Conservation (phyloP, 1,284 basidiomycete genomes). For the Peniophora sp. region DNA sequence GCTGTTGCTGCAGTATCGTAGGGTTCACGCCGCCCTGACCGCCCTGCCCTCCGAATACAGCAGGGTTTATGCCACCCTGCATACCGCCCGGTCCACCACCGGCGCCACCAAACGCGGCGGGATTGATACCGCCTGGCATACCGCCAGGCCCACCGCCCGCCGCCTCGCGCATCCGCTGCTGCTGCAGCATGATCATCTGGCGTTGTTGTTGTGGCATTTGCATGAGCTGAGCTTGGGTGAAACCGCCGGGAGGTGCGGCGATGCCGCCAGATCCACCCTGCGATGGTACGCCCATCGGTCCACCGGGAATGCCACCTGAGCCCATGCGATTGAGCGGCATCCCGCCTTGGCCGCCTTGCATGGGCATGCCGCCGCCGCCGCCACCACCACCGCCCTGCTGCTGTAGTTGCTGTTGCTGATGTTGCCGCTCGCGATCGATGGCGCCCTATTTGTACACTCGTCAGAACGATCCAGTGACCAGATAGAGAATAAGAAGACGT, state of each 20-base stretch:
- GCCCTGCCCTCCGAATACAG: slow-evolving; percentile 32
- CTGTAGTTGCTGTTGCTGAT: slow-evolving; percentile 9
- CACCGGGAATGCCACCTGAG: not conserved
- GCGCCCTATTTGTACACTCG: slow-evolving; percentile 6
- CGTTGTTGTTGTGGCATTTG: not conserved
- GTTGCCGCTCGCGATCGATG: slow-evolving; percentile 3
- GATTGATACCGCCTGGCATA: not conserved
- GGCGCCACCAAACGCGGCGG: not conserved
- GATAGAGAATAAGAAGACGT: slow-evolving; percentile 11
- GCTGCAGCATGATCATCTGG: slow-evolving; percentile 8
- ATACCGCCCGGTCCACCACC: slow-evolving; percentile 10
- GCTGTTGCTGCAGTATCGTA: slow-evolving; percentile 17
- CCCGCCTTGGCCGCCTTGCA: not conserved
- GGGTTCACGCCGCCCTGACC: slow-evolving; percentile 1
- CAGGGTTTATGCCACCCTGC: not conserved
- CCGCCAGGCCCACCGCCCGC: not conserved
- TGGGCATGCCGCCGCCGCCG: slow-evolving; percentile 3
- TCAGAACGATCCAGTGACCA: not conserved
- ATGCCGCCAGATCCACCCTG: not conserved
- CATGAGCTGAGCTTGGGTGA: slow-evolving; percentile 4
- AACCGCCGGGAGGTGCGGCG: not conserved
- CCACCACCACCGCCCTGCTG: slow-evolving; percentile 5
- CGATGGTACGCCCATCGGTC: not conserved
- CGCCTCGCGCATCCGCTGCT: slow-evolving; percentile 7
- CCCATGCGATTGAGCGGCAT: not conserved